A percentile compares a stretch with the other conserved stretches of the same genome.
Evolutionary conservation across 2,329 filamentous ascomycete species (phyloP).

Genomic region (Aureobasidium subglaciale): DNA sequence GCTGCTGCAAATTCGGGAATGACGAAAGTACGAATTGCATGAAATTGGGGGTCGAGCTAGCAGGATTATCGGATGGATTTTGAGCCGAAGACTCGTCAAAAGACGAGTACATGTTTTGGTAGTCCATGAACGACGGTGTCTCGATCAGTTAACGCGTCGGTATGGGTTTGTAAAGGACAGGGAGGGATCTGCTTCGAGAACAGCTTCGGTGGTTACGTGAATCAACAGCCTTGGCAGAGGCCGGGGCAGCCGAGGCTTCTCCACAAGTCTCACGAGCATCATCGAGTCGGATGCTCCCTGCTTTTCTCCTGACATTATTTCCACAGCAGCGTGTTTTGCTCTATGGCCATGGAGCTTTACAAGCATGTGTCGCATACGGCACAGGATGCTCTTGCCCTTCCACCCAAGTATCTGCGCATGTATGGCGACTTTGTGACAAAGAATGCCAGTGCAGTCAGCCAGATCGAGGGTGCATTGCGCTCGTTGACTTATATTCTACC

Average conservation of each 20-base stretch:
- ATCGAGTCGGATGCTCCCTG: neutral
- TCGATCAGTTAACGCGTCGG: slow-evolving; percentile 7
- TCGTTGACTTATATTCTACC: slow-evolving; percentile 95
- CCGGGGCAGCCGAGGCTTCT: slow-evolving; percentile 13
- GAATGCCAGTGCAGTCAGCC: slow-evolving; percentile 86
- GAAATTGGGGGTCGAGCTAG: slow-evolving; percentile 11
- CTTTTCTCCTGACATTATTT: neutral
- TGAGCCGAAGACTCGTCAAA: slow-evolving; percentile 8
- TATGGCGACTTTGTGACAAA: slow-evolving; percentile 91
- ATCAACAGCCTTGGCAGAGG: neutral
- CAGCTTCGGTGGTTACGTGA: neutral
- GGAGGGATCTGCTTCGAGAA: neutral
- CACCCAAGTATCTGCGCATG: slow-evolving; percentile 38
- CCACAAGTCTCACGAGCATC: neutral
- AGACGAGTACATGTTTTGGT: slow-evolving; percentile 11
- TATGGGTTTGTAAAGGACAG: neutral
- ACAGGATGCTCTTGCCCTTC: slow-evolving; percentile 19
- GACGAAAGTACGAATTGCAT: slow-evolving; percentile 11
- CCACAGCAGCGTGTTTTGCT: neutral
- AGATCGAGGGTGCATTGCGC: slow-evolving; percentile 87
- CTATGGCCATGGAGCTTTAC: slow-evolving; percentile 15
- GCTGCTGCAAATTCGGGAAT: slow-evolving; percentile 8
- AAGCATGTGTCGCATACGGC: slow-evolving; percentile 17
- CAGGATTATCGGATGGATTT: neutral
- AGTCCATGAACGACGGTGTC: slow-evolving; percentile 4